Evolutionary conservation across 1,284 basidiomycete genomes (phyloP), one percentile per base, ranked within the genome.

Genomic region (Marasmius sp.): DNA sequence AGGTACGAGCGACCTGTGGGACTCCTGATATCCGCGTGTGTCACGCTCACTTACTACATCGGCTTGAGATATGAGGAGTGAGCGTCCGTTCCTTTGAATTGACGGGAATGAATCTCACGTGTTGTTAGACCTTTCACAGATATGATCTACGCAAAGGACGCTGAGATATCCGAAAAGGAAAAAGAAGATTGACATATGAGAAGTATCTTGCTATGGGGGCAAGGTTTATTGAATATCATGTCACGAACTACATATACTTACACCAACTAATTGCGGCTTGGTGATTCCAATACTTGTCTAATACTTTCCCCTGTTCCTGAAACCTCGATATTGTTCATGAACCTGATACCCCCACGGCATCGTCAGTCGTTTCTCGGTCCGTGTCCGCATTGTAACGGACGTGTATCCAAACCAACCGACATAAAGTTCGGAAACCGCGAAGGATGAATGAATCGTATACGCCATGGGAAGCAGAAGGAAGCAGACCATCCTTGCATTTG

Each of bases 121-220:
- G 39, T 20, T 49, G 8, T 7, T 22, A n/a, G 27, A 41, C 38
- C 16, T 8, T n/a, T 54, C 52, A 50, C 59, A 68, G 27, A 68
- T 14, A 53, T 53, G 51, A 53, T 53, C 16, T 53, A 53, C 14
- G 3, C 33, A n/a, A 51, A 51, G 43, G 20, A 45, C 20, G 14
- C 14, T 18, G 20, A 41, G 9, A 9, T 18, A 45, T 45, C 43
- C 16, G 43, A 14, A 18, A 18, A 14, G 14, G n/a, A n/a, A n/a
- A n/a, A n/a, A n/a, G n/a, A n/a, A n/a, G n/a, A n/a, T n/a, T n/a
- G n/a, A n/a, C n/a, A n/a, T n/a, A n/a, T n/a, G n/a, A n/a, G n/a
- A n/a, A n/a, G n/a, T n/a, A n/a, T n/a, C n/a, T n/a, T n/a, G n/a
- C n/a, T n/a, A n/a, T n/a, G n/a, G n/a, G n/a, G n/a, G n/a, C n/a